Evolutionary conservation across 2,329 filamentous ascomycete genomes (phyloP).

Genomic region (Epichloe bromicola): DNA sequence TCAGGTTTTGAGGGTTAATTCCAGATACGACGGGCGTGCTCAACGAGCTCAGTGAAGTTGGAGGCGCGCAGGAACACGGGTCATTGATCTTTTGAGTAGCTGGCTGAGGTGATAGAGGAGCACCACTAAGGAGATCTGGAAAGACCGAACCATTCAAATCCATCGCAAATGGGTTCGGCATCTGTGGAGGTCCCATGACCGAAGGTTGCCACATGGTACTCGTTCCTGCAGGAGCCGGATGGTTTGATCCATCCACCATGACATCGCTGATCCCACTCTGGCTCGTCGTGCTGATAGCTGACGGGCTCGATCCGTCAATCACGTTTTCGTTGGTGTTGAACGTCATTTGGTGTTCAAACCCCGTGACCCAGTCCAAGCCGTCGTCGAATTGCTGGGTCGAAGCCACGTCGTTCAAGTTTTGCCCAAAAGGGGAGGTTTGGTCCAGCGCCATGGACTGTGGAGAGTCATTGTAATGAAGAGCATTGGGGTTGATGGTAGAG

Average conservation of each 20-base stretch:
- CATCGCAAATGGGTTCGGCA: slow-evolving; percentile 58
- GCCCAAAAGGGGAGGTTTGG: slow-evolving; percentile 45
- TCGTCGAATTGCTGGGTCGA: slow-evolving; percentile 55
- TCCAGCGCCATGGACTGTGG: slow-evolving; percentile 54
- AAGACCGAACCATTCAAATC: slow-evolving; percentile 65
- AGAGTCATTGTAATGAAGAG: slow-evolving; percentile 73
- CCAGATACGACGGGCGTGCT: slow-evolving; percentile 60
- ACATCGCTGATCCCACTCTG: slow-evolving; percentile 85
- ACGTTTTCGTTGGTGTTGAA: slow-evolving; percentile 64
- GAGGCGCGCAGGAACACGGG: slow-evolving; percentile 66
- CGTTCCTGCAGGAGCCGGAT: slow-evolving; percentile 38
- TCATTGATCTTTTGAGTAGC: slow-evolving; percentile 58
- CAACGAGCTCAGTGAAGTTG: slow-evolving; percentile 59
- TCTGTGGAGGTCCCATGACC: slow-evolving; percentile 55
- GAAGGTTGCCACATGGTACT: slow-evolving; percentile 57
- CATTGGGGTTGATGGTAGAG: slow-evolving; percentile 56
- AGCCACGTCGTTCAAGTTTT: slow-evolving; percentile 44
- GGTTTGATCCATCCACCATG: slow-evolving; percentile 72
- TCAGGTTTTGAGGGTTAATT: slow-evolving; percentile 46
- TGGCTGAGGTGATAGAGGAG: slow-evolving; percentile 67
- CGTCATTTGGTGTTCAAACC: slow-evolving; percentile 66
- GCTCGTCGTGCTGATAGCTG: slow-evolving; percentile 88
- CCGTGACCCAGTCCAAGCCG: slow-evolving; percentile 68
- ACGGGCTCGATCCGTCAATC: slow-evolving; percentile 87
- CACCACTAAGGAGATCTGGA: slow-evolving; percentile 59